phyloP scores from a whole-genome alignment of 306 rosid genomes.

The Morella rubra region DNA sequence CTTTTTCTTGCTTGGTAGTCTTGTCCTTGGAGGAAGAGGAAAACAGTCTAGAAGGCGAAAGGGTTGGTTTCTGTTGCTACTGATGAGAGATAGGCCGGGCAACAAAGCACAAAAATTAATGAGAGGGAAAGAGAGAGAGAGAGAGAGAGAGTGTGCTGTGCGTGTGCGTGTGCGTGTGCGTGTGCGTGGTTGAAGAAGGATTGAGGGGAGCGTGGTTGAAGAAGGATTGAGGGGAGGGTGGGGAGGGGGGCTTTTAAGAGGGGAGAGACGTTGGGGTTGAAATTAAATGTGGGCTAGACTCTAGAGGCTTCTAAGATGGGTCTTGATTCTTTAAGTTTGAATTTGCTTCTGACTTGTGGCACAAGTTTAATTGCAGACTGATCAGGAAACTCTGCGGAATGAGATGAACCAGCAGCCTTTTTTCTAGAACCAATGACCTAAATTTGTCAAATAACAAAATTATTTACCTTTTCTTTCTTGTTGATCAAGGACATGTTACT shows the following conservation, averaged over 20 bases:
- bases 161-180: neutral
- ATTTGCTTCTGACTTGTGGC: constrained; percentile 16
- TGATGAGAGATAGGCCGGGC: neutral
- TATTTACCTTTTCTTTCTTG: neutral
- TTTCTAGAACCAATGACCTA: constrained; percentile 20
- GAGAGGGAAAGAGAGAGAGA: neutral
- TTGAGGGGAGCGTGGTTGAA: too few species aligned
- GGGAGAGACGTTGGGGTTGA: neutral
- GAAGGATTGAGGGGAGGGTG: neutral
- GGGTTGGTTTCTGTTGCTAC: neutral
- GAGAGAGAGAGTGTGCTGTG: neutral
- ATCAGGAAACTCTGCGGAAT: neutral
- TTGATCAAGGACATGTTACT: neutral
- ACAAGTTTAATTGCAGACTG: neutral
- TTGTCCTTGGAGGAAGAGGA: neutral
- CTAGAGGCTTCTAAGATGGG: constrained; percentile 24
- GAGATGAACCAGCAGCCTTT: neutral
- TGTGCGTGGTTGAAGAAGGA: too few species aligned
- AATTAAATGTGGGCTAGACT: neutral
- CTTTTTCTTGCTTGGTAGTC: neutral
- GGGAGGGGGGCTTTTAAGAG: neutral
- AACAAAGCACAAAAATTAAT: neutral
- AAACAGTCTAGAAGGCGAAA: too few species aligned
- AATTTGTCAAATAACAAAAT: neutral
- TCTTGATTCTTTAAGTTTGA: constrained; percentile 1